These are phyloP conservation scores for Eucalyptus regnans DNA, from an alignment of 345 rosid species.

Conservation along the genomic window DNA sequence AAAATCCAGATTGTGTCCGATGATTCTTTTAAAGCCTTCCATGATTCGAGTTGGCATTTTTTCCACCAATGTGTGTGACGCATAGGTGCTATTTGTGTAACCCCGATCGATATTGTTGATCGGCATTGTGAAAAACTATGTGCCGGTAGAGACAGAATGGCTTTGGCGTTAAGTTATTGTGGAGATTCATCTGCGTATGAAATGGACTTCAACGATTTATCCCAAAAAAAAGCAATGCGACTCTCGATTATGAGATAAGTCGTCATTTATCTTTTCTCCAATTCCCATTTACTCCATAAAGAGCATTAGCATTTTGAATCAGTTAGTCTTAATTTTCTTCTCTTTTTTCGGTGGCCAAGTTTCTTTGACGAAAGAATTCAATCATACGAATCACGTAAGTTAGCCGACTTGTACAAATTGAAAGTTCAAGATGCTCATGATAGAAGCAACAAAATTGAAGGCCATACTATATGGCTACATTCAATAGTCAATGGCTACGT, in stretches of 20 bases:
- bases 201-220: neutral
- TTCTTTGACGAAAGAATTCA: neutral
- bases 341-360: neutral
- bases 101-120: neutral
- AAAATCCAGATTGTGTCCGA: slow-evolving; percentile 35
- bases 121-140: neutral
- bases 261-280: neutral
- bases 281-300: neutral
- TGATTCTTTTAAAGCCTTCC: slow-evolving; percentile 71
- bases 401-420: neutral
- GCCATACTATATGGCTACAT: neutral
- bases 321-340: neutral
- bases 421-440: neutral
- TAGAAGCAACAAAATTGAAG: neutral
- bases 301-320: neutral
- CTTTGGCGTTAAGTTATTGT: neutral
- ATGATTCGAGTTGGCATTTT: slow-evolving; percentile 94
- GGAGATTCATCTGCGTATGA: neutral
- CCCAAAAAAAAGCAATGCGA: neutral
- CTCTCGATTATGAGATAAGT: neutral
- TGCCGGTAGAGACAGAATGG: neutral
- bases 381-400: neutral
- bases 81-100: slow-evolving; percentile 16
- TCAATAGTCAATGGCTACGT: too few species aligned
- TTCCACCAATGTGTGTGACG: slow-evolving; percentile 31